Conservation (phyloP, 1,284 basidiomycete species). For the Pterula multifida region DNA sequence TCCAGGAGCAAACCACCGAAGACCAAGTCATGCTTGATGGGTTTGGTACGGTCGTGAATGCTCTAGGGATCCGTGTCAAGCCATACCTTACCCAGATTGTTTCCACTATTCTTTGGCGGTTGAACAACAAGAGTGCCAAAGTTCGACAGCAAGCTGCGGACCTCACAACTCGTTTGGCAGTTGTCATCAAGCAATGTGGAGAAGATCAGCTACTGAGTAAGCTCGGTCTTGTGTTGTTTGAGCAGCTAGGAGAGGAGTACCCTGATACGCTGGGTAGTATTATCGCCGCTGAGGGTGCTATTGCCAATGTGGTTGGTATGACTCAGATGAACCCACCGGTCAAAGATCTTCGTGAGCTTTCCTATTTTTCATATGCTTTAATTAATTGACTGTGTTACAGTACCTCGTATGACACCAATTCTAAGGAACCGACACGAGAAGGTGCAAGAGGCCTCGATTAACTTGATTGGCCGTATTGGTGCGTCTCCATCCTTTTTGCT, state of each 20-base stretch:
- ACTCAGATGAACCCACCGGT: conserved; percentile 99
- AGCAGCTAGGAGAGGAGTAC: conserved; percentile 98
- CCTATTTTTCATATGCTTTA: conserved; percentile 6
- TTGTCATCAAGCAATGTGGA: conserved; percentile 98
- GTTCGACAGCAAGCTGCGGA: conserved; percentile 98
- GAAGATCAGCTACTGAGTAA: conserved; percentile 95
- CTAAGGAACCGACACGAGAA: conserved; percentile 98
- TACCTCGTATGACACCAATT: conserved; percentile 99
- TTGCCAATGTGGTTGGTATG: conserved; percentile 99
- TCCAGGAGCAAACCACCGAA: conserved; percentile 98
- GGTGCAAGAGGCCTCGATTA: conserved; percentile 98
- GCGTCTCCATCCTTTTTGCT: conserved; percentile 18
- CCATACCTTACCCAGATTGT: conserved; percentile 98
- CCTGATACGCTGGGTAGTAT: conserved; percentile 98
- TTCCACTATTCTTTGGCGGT: conserved; percentile 97
- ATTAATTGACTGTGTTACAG: conserved; percentile 25
- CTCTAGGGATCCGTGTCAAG: conserved; percentile 95
- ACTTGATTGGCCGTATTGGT: conserved; percentile 97
- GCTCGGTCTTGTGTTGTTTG: conserved; percentile 93
- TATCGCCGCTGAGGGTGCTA: conserved; percentile 95
- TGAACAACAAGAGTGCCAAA: conserved; percentile 99
- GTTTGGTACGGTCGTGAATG: conserved; percentile 94
- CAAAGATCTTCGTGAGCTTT: conserved; percentile 76
- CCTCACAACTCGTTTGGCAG: conserved; percentile 85
- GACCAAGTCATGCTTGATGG: conserved; percentile 99